phyloP scores from a whole-genome alignment of 2,329 filamentous ascomycete genomes.

The Neocatenulostroma microsporum region DNA sequence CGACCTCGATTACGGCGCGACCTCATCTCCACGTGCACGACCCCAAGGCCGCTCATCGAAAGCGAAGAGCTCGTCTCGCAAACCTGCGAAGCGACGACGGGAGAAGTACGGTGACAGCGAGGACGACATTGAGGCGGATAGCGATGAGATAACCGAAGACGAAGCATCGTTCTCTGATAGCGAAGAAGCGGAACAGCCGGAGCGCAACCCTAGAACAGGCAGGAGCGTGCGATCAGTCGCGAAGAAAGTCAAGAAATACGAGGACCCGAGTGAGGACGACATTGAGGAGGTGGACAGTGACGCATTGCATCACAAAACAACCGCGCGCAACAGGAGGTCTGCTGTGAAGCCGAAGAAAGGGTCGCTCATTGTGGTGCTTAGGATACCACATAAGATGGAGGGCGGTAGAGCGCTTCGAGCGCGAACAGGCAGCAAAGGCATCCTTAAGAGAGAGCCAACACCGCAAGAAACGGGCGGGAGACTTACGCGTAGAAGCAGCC shows the following conservation, averaged over 20 bases:
- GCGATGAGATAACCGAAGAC: slow-evolving; percentile 34
- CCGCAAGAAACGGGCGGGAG: slow-evolving; percentile 15
- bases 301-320: no score
- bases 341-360: slow-evolving; percentile 8
- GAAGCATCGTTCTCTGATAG: slow-evolving; percentile 36
- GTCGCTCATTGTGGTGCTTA: slow-evolving; percentile 36
- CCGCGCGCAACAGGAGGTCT: slow-evolving; percentile 3
- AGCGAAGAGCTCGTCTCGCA: slow-evolving; percentile 17
- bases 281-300: slow-evolving; percentile 34
- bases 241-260: slow-evolving; percentile 49
- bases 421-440: slow-evolving; percentile 34
- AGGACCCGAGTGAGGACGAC: slow-evolving; percentile 44
- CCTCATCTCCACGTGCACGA: slow-evolving; percentile 16
- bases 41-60: slow-evolving; percentile 21
- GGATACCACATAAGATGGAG: slow-evolving; percentile 26
- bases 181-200: slow-evolving; percentile 28
- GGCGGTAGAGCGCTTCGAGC: slow-evolving; percentile 25
- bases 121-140: slow-evolving; percentile 39
- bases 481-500: slow-evolving; percentile 47
- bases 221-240: slow-evolving; percentile 49
- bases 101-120: slow-evolving; percentile 35
- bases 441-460: slow-evolving; percentile 29
- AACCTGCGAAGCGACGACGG: slow-evolving; percentile 29
- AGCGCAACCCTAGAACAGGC: slow-evolving; percentile 50
- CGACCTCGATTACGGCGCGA: slow-evolving; percentile 30